A percentile compares a stretch with the other conserved stretches of the same genome.
Evolutionary conservation across 768 basidiomycete genomes (phyloP).

Genomic region (Trametes coccinea): DNA sequence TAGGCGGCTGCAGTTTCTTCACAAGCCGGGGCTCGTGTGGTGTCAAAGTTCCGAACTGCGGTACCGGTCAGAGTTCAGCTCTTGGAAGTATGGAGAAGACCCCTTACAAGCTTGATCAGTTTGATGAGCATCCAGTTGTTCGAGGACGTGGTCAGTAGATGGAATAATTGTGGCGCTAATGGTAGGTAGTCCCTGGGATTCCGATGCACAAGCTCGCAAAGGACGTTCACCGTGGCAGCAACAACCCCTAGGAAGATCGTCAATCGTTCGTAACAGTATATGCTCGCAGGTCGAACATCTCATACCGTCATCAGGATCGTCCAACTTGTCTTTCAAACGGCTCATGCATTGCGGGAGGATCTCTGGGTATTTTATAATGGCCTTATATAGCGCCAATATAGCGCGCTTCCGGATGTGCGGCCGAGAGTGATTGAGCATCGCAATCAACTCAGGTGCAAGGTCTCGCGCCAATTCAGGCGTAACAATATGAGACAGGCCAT

Average conservation of each 20-base stretch:
- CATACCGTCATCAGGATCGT: constrained; percentile 73
- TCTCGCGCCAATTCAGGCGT: constrained; percentile 91
- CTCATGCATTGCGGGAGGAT: constrained; percentile 62
- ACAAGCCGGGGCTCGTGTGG: constrained; percentile 93
- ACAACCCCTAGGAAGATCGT: constrained; percentile 65
- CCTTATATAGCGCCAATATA: constrained; percentile 78
- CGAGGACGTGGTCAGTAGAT: constrained; percentile 86
- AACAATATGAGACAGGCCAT: constrained; percentile 82
- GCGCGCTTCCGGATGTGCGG: constrained; percentile 90
- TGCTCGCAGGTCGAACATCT: not conserved
- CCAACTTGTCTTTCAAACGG: constrained; percentile 76
- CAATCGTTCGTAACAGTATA: not conserved
- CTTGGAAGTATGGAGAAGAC: not conserved
- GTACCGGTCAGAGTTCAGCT: not conserved
- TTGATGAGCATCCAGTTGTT: constrained; percentile 99
- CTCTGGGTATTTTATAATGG: constrained; percentile 82
- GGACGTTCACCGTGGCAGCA: constrained; percentile 90
- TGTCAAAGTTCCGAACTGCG: constrained; percentile 88
- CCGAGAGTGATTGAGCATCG: constrained; percentile 88
- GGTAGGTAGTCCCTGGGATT: constrained; percentile 81
- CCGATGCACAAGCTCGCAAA: constrained; percentile 86
- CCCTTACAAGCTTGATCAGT: constrained; percentile 86
- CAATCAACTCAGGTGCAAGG: constrained; percentile 78
- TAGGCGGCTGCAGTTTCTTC: constrained; percentile 90
- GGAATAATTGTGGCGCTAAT: constrained; percentile 91